These are phyloP conservation scores for Kalaharituber pfeilii DNA, from an alignment of 2,329 filamentous ascomycete genomes.

Conservation along the genomic window DNA sequence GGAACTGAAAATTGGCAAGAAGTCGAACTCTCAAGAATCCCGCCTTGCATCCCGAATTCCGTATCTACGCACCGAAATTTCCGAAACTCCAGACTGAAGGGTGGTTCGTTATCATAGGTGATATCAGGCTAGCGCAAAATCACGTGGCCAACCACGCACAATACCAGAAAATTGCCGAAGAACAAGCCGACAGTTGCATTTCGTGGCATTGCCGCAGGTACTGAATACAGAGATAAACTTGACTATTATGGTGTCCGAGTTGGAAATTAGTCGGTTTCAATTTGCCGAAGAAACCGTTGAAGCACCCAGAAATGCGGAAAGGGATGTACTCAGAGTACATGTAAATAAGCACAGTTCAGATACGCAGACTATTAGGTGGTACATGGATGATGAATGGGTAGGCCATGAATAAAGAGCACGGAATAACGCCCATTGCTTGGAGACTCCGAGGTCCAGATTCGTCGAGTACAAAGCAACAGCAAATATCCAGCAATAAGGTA, in stretches of 20 bases:
- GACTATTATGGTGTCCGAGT: not conserved
- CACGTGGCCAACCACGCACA: too few species aligned
- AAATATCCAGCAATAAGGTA: too few species aligned
- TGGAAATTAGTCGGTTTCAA: not conserved
- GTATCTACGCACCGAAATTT: constrained; percentile 74
- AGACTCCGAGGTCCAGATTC: too few species aligned
- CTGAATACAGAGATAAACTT: not conserved
- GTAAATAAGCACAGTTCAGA: too few species aligned
- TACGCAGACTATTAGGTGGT: too few species aligned
- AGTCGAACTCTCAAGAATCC: constrained; percentile 49
- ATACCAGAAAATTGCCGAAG: too few species aligned
- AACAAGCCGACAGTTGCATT: too few species aligned
- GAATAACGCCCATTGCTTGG: too few species aligned
- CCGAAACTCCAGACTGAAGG: constrained; percentile 91
- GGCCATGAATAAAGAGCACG: too few species aligned
- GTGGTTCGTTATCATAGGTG: constrained; percentile 68
- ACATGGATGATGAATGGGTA: too few species aligned
- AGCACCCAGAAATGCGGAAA: not conserved
- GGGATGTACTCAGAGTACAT: too few species aligned
- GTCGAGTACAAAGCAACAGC: too few species aligned
- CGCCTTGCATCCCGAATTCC: constrained; percentile 45
- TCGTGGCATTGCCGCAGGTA: not conserved
- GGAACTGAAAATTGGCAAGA: constrained; percentile 26
- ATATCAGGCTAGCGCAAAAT: constrained; percentile 39
- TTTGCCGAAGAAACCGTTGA: not conserved